phyloP scores from a whole-genome alignment of 2,329 filamentous ascomycete genomes.

The Lachnellula cervina region DNA sequence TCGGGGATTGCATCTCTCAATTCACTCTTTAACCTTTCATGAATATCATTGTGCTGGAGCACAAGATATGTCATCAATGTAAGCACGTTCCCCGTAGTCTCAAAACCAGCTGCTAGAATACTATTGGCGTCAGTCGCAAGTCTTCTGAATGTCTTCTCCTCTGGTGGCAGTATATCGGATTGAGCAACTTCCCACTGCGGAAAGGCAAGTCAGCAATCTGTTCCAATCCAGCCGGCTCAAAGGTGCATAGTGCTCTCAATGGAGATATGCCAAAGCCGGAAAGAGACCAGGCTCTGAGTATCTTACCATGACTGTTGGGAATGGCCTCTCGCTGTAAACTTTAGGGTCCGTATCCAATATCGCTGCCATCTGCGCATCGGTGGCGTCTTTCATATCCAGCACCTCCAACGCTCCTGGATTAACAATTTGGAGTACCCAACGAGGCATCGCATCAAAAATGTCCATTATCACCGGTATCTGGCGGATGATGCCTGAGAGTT shows the following conservation, averaged over 20 bases:
- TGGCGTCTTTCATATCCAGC: conserved; percentile 3
- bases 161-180: conserved; percentile 13
- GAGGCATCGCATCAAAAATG: conserved; percentile 4
- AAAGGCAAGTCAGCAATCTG: no score
- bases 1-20: conserved; percentile 20
- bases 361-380: not conserved
- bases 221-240: no score
- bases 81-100: conserved; percentile 33
- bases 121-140: conserved; percentile 31
- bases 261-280: no score
- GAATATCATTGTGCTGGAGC: conserved; percentile 28
- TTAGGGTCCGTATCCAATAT: conserved; percentile 2
- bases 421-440: not conserved
- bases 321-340: conserved; percentile 1
- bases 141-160: conserved; percentile 31
- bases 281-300: no score
- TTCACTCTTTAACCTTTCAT: conserved; percentile 30
- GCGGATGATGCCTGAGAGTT: conserved; percentile 6
- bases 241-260: no score
- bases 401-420: conserved; percentile 5
- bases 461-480: conserved; percentile 6
- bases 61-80: conserved; percentile 32
- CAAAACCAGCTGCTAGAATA: conserved; percentile 32
- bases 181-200: conserved; percentile 1
- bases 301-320: conserved; percentile 2